phyloP scores from a whole-genome alignment of 495 filamentous ascomycete genomes.

The Podospora fimiseda region DNA sequence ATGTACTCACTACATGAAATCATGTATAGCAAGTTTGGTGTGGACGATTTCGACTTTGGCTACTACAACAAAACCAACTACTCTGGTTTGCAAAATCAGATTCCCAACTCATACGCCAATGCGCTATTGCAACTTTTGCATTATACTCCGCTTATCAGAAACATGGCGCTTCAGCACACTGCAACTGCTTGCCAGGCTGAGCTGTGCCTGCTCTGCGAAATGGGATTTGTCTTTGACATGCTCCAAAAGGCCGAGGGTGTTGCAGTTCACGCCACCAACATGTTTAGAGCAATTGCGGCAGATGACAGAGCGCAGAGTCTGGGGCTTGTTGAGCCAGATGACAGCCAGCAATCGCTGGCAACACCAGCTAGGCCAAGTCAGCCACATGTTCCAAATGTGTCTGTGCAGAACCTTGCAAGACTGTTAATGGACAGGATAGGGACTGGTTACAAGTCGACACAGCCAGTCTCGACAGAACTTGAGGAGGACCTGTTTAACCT shows the following conservation, averaged over 20 bases:
- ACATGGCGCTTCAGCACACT: slow-evolving; percentile 83
- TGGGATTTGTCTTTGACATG: slow-evolving; percentile 97
- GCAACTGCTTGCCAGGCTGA: slow-evolving; percentile 76
- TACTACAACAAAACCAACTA: slow-evolving; percentile 88
- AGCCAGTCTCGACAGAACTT: slow-evolving; percentile 21
- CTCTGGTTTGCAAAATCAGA: slow-evolving; percentile 92
- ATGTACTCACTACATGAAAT: slow-evolving; percentile 91
- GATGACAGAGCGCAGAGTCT: slow-evolving; percentile 66
- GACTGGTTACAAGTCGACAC: slow-evolving; percentile 23
- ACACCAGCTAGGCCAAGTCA: neutral
- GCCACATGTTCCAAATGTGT: slow-evolving; percentile 1
- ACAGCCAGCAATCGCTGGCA: slow-evolving; percentile 28
- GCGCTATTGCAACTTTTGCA: slow-evolving; percentile 85
- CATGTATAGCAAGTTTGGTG: slow-evolving; percentile 94
- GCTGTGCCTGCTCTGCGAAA: slow-evolving; percentile 82
- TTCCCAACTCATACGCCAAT: slow-evolving; percentile 93
- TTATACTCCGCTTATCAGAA: slow-evolving; percentile 82
- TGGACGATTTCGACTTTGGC: slow-evolving; percentile 94
- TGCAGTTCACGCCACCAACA: slow-evolving; percentile 95
- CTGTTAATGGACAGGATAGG: slow-evolving; percentile 25
- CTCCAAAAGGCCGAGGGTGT: slow-evolving; percentile 87
- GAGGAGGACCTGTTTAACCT: slow-evolving; percentile 22
- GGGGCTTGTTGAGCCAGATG: slow-evolving; percentile 76
- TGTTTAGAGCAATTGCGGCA: slow-evolving; percentile 79
- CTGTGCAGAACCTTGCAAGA: slow-evolving; percentile 21